A percentile compares a stretch with the other conserved stretches of the same genome.
These are phyloP conservation scores for Pseudozyma sp. DNA, from an alignment of 1,284 basidiomycete genomes.

Conservation along the genomic window DNA sequence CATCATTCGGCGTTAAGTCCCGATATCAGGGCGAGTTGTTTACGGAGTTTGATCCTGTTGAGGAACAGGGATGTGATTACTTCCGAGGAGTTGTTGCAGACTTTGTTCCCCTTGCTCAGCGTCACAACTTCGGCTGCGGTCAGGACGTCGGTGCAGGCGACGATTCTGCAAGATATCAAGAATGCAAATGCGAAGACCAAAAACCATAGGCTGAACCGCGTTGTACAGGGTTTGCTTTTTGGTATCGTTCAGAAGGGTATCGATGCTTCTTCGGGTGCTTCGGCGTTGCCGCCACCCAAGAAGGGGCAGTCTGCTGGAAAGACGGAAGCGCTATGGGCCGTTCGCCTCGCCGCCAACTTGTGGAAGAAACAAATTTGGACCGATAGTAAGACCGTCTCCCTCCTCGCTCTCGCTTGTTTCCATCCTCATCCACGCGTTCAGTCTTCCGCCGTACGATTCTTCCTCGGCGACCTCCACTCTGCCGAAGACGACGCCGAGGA, in stretches of 20 bases:
- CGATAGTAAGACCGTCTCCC: conserved; percentile 92
- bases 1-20: conserved; percentile 63
- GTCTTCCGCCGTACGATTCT: conserved; percentile 95
- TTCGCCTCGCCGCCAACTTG: conserved; percentile 90
- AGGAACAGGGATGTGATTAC: conserved; percentile 91
- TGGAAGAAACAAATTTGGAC: conserved; percentile 96
- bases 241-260: conserved; percentile 93
- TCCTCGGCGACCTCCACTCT: conserved; percentile 77
- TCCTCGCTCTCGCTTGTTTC: conserved; percentile 90
- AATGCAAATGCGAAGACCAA: conserved; percentile 88
- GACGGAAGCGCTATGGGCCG: conserved; percentile 94
- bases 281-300: conserved; percentile 14
- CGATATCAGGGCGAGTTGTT: conserved; percentile 58
- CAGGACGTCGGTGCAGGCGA: conserved; percentile 87
- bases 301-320: conserved; percentile 72
- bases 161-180: conserved; percentile 94
- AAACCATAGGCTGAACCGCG: conserved; percentile 95
- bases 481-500: conserved; percentile 61
- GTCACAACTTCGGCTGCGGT: conserved; percentile 83
- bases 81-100: conserved; percentile 91
- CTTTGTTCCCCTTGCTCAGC: conserved; percentile 91
- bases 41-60: conserved; percentile 76
- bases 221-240: conserved; percentile 95
- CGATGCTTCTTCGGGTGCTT: conserved; percentile 61
- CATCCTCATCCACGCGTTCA: conserved; percentile 96